phyloP scores from a whole-genome alignment of 2,329 filamentous ascomycete species.

The Pestalotiopsis sp. region DNA sequence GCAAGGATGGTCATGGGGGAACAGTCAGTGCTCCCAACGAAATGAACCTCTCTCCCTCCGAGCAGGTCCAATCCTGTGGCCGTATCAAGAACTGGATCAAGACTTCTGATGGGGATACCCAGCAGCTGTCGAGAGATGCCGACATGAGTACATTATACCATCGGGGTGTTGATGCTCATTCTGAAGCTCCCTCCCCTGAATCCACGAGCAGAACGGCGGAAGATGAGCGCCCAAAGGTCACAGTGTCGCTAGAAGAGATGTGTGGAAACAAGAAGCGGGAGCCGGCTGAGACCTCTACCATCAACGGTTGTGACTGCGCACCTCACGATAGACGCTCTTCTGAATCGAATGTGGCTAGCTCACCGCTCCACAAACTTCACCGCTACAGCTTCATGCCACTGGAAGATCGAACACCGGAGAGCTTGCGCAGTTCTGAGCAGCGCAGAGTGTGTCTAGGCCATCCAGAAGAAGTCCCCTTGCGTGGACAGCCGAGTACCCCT shows the following conservation, averaged over 20 bases:
- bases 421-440: constrained; percentile 15
- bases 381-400: constrained; percentile 31
- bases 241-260: neutral
- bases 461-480: constrained; percentile 15
- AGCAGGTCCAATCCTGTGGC: neutral
- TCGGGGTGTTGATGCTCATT: constrained; percentile 30
- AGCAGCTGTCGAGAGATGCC: neutral
- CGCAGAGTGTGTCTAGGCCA: neutral
- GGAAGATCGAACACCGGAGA: constrained; percentile 24
- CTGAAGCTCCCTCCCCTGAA: constrained; percentile 15
- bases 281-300: neutral
- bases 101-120: neutral
- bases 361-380: constrained; percentile 24
- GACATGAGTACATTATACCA: constrained; percentile 19
- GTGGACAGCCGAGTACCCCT: constrained; percentile 16
- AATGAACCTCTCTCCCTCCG: neutral
- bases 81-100: neutral
- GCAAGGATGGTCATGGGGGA: neutral
- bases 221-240: too few species aligned
- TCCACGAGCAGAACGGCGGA: constrained; percentile 2
- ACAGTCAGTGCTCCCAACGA: neutral
- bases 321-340: neutral
- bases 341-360: neutral
- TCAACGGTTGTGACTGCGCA: neutral
- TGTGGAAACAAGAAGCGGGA: neutral